A percentile compares a stretch with the other conserved stretches of the same genome.
These are phyloP conservation scores for Cylindrodendrum hubeiense DNA, from an alignment of 2,329 filamentous ascomycete genomes.

Conservation along the genomic window DNA sequence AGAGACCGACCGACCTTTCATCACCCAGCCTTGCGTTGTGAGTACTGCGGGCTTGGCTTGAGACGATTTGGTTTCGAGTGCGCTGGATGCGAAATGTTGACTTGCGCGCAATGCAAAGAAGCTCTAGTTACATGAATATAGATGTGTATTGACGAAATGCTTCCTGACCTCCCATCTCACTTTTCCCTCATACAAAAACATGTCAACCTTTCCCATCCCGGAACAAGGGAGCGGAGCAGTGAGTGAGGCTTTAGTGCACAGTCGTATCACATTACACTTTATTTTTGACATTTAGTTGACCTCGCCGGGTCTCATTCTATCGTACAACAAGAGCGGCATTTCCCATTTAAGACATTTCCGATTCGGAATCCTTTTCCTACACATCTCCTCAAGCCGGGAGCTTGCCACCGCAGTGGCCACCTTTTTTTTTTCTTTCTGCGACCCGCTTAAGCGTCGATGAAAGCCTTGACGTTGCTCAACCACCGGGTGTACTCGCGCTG, in stretches of 20 bases:
- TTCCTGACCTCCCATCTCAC: too few species aligned
- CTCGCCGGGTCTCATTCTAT: constrained; percentile 42
- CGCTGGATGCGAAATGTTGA: too few species aligned
- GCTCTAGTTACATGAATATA: too few species aligned
- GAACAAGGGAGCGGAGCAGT: too few species aligned
- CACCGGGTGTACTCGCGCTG: constrained; percentile 95
- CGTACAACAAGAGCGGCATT: constrained; percentile 47
- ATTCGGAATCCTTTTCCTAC: constrained; percentile 24
- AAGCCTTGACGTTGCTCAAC: constrained; percentile 88
- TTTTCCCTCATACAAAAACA: too few species aligned
- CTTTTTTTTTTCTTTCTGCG: background rate
- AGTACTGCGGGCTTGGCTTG: too few species aligned
- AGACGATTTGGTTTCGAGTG: too few species aligned
- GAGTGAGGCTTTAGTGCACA: constrained; percentile 14
- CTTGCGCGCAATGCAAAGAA: too few species aligned
- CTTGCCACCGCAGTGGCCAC: background rate
- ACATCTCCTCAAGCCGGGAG: background rate
- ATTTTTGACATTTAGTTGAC: constrained; percentile 36
- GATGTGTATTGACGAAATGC: too few species aligned
- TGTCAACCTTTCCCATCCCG: too few species aligned
- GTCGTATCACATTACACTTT: constrained; percentile 42
- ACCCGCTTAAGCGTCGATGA: constrained; percentile 75
- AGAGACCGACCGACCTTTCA: too few species aligned
- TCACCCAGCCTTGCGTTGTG: too few species aligned
- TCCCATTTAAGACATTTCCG: constrained; percentile 38